phyloP scores from a whole-genome alignment of 768 basidiomycete species.

The Fomitopsis serialis region DNA sequence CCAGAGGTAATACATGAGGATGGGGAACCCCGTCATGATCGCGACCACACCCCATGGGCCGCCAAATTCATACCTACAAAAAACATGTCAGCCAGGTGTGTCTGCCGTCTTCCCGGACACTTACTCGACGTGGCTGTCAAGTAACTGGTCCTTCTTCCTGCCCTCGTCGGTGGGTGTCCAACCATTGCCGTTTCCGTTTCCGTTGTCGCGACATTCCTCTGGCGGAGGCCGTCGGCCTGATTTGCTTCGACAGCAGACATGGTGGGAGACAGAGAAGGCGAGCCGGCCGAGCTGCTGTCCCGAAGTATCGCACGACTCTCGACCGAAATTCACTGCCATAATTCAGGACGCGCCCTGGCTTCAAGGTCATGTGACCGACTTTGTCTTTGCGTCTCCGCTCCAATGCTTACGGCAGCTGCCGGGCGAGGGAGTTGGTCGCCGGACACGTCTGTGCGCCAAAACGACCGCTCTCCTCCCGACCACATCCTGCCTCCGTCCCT shows the following conservation, averaged over 20 bases:
- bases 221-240: constrained; percentile 8
- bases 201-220: constrained; percentile 8
- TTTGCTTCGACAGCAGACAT: constrained; percentile 10
- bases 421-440: too few relatives aligned
- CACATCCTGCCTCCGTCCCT: neutral
- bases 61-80: constrained; percentile 86
- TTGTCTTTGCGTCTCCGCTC: neutral
- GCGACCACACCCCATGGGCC: constrained; percentile 86
- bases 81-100: neutral
- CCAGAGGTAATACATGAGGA: constrained; percentile 98
- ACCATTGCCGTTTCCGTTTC: constrained; percentile 4
- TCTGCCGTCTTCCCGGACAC: constrained; percentile 10
- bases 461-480: neutral
- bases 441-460: neutral
- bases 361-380: neutral
- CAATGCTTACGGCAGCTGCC: neutral
- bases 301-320: neutral
- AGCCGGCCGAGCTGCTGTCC: neutral
- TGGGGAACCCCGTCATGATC: constrained; percentile 93
- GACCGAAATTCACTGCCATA: neutral
- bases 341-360: neutral
- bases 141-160: constrained; percentile 61
- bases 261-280: neutral
- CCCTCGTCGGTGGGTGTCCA: constrained; percentile 56
- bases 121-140: constrained; percentile 43